These are phyloP conservation scores for Mallotus repandus DNA, from an alignment of 441 rosid genomes.

Conservation along the genomic window DNA sequence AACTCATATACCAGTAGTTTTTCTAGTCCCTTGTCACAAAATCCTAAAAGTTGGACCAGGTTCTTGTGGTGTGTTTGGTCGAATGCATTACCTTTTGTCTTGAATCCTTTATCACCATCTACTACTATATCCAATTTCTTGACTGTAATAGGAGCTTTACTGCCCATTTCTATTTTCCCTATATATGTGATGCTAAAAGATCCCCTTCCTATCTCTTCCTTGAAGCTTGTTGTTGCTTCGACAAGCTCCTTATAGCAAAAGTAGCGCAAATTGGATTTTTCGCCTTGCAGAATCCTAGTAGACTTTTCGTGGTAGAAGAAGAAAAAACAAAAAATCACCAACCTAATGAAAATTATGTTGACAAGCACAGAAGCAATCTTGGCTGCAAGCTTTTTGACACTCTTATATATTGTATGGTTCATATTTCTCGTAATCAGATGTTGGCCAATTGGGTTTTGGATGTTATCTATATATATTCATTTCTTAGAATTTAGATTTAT, in stretches of 20 bases:
- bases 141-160: slow-evolving; percentile 21
- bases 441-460: no score
- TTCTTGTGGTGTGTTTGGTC: slow-evolving; percentile 50
- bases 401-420: no score
- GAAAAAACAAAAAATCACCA: slow-evolving; percentile 16
- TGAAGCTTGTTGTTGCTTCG: slow-evolving; percentile 32
- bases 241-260: slow-evolving; percentile 38
- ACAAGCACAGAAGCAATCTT: neutral
- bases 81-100: slow-evolving; percentile 32
- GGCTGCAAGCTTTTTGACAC: no score
- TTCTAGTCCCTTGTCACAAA: slow-evolving; percentile 39
- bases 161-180: slow-evolving; percentile 18
- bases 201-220: slow-evolving; percentile 46
- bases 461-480: no score
- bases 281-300: neutral
- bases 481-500: no score
- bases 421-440: no score
- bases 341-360: slow-evolving; percentile 23
- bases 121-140: slow-evolving; percentile 29
- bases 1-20: slow-evolving; percentile 49
- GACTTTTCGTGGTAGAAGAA: slow-evolving; percentile 12
- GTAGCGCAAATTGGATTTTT: slow-evolving; percentile 24
- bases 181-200: slow-evolving; percentile 37
- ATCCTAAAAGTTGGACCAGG: slow-evolving; percentile 39
- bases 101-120: slow-evolving; percentile 35